Percentiles rank a stretch among this genome's conserved stretches.
These are phyloP conservation scores for Manihot esculenta DNA, from an alignment of 441 rosid genomes.

Conservation along the genomic window DNA sequence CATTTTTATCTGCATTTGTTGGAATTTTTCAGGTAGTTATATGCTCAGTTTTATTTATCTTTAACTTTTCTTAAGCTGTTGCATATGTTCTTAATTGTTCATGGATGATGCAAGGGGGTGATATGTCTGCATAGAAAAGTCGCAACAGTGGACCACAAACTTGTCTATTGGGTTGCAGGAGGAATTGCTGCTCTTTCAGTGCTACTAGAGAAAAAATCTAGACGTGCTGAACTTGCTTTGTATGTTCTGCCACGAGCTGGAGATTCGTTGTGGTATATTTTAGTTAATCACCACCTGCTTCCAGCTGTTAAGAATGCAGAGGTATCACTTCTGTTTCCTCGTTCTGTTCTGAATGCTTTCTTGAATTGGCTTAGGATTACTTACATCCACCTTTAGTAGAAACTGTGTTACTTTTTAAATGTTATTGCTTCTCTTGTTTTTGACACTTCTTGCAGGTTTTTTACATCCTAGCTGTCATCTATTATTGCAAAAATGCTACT, in stretches of 20 bases:
- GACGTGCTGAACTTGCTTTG: constrained; percentile 92
- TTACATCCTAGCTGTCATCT: background rate
- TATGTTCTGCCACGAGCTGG: constrained; percentile 98
- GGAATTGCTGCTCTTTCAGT: constrained; percentile 87
- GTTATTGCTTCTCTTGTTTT: too few species aligned
- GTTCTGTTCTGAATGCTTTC: background rate
- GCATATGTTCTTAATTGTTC: constrained; percentile 22
- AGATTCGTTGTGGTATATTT: constrained; percentile 94
- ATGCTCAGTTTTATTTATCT: constrained; percentile 8
- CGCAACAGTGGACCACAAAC: constrained; percentile 83
- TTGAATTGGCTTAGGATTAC: constrained; percentile 1
- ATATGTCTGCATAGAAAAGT: constrained; percentile 89
- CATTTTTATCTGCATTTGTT: constrained; percentile 95
- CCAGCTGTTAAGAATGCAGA: constrained; percentile 86
- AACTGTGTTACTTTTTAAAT: background rate
- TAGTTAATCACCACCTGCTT: constrained; percentile 82
- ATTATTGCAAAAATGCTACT: background rate
- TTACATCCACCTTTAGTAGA: background rate
- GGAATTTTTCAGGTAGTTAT: constrained; percentile 88
- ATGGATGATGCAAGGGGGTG: constrained; percentile 56
- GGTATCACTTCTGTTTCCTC: constrained; percentile 42
- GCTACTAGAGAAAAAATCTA: constrained; percentile 83
- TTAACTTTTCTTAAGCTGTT: constrained; percentile 17
- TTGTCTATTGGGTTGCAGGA: constrained; percentile 91
- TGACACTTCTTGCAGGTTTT: background rate